These are phyloP conservation scores for Leccinum incarnatum DNA, from an alignment of 768 basidiomycete species.

Conservation along the genomic window DNA sequence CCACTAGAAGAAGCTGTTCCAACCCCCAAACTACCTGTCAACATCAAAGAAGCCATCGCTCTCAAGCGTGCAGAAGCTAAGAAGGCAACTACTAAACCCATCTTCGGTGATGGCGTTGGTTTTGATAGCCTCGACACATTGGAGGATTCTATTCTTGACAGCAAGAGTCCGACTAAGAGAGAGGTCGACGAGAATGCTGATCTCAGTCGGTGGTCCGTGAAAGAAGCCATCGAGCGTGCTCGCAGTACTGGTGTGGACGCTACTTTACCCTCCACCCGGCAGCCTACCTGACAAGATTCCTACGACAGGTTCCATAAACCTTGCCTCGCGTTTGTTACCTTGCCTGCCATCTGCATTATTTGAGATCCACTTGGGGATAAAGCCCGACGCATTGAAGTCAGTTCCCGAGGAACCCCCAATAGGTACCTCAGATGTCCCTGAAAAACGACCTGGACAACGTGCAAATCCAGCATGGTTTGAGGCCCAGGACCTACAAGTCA, in stretches of 20 bases:
- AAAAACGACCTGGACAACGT: slow-evolving; percentile 41
- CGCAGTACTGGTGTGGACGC: slow-evolving; percentile 65
- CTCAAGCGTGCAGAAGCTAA: slow-evolving; percentile 76
- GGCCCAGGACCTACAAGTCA: slow-evolving; percentile 69
- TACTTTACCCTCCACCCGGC: slow-evolving; percentile 32
- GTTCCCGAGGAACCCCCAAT: slow-evolving; percentile 60
- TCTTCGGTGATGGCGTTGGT: slow-evolving; percentile 22
- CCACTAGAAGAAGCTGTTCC: slow-evolving; percentile 22
- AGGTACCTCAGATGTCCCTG: slow-evolving; percentile 34
- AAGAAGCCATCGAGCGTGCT: slow-evolving; percentile 75
- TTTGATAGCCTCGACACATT: slow-evolving; percentile 40
- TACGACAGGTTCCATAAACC: slow-evolving; percentile 65
- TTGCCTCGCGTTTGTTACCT: slow-evolving; percentile 67
- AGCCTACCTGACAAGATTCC: slow-evolving; percentile 46
- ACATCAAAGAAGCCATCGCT: slow-evolving; percentile 76
- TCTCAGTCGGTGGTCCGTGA: slow-evolving; percentile 60
- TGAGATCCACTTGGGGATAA: slow-evolving; percentile 76
- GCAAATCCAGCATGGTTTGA: slow-evolving; percentile 72
- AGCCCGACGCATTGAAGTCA: slow-evolving; percentile 63
- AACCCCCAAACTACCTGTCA: slow-evolving; percentile 38
- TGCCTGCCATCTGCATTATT: slow-evolving; percentile 78
- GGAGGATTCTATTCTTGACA: slow-evolving; percentile 47
- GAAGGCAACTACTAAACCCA: slow-evolving; percentile 42
- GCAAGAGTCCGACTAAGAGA: slow-evolving; percentile 20
- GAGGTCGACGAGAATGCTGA: slow-evolving; percentile 49